Conservation (phyloP, 371 early-diverging fungal species). For the Apophysomyces trapeziformis region DNA sequence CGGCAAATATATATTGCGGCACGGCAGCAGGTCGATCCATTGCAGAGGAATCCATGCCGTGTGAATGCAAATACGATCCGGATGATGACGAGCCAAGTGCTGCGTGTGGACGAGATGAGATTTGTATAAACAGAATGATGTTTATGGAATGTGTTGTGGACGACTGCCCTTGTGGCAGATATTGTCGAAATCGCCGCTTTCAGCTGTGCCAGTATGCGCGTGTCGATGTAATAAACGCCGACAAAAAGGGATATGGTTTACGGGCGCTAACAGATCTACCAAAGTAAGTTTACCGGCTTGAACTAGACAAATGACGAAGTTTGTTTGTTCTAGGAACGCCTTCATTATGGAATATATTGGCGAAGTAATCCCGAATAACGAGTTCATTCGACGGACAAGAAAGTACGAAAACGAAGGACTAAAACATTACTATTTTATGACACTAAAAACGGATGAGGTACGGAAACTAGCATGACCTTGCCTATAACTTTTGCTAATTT, state of each 20-base stretch:
- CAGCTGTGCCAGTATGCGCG: conserved; percentile 78
- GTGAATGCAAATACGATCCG: conserved; percentile 75
- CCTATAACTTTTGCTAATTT: not conserved
- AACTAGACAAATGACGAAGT: not conserved
- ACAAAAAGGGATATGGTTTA: conserved; percentile 90
- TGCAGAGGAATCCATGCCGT: conserved; percentile 77
- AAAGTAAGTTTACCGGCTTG: conserved; percentile 47
- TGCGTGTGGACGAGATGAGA: conserved; percentile 84
- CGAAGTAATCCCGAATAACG: conserved; percentile 79
- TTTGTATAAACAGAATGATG: conserved; percentile 89
- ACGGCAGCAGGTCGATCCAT: conserved; percentile 68
- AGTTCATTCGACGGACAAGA: conserved; percentile 78
- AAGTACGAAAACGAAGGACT: conserved; percentile 78
- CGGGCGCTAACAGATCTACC: conserved; percentile 66
- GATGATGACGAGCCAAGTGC: conserved; percentile 38
- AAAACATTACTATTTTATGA: conserved; percentile 97
- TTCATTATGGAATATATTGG: conserved; percentile 97
- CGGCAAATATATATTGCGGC: conserved; percentile 69
- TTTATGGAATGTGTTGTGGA: conserved; percentile 89
- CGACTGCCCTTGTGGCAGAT: conserved; percentile 85
- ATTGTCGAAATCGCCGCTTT: conserved; percentile 90
- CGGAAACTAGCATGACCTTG: not conserved
- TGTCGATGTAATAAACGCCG: conserved; percentile 85
- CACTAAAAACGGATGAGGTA: conserved; percentile 84
- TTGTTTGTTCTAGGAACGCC: conserved; percentile 31